These are phyloP conservation scores for Phytopythium cucurbitacearum DNA, from an alignment of 352 stramenopile genomes.

Conservation along the genomic window DNA sequence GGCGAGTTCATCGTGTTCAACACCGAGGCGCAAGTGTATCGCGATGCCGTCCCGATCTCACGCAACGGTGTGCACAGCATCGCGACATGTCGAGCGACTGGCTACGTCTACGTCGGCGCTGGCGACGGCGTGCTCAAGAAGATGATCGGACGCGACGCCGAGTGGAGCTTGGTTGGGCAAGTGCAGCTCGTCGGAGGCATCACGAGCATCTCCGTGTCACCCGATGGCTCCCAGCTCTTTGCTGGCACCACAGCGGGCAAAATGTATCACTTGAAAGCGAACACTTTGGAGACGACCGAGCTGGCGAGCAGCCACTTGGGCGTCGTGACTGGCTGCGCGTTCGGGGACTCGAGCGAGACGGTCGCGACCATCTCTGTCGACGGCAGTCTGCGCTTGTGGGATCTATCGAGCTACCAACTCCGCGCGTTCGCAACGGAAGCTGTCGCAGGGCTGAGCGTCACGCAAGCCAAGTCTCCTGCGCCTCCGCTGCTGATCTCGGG, in stretches of 20 bases:
- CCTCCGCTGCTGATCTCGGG: slow-evolving; percentile 44
- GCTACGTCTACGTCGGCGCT: slow-evolving; percentile 76
- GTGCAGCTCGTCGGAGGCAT: slow-evolving; percentile 81
- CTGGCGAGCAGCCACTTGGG: slow-evolving; percentile 67
- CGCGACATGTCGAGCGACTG: slow-evolving; percentile 48
- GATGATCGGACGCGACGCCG: slow-evolving; percentile 62
- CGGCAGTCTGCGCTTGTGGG: slow-evolving; percentile 64
- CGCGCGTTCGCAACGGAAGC: slow-evolving; percentile 64
- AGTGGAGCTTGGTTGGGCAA: slow-evolving; percentile 81
- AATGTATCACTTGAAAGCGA: slow-evolving; percentile 57
- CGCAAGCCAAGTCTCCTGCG: slow-evolving; percentile 22
- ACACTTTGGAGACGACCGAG: slow-evolving; percentile 44
- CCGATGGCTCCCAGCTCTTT: slow-evolving; percentile 49
- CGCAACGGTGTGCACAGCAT: slow-evolving; percentile 78
- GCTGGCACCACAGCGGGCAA: slow-evolving; percentile 71
- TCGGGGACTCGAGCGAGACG: slow-evolving; percentile 49
- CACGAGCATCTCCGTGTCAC: slow-evolving; percentile 64
- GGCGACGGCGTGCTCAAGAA: slow-evolving; percentile 87
- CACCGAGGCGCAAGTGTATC: slow-evolving; percentile 56
- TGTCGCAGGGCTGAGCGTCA: slow-evolving; percentile 39
- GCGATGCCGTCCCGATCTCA: slow-evolving; percentile 54
- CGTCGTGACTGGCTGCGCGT: slow-evolving; percentile 55
- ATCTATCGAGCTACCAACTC: slow-evolving; percentile 62
- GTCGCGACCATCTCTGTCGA: slow-evolving; percentile 72
- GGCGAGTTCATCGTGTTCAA: slow-evolving; percentile 89